These are phyloP conservation scores for Coprinellus micaceus DNA, from an alignment of 768 basidiomycete species.

Conservation along the genomic window DNA sequence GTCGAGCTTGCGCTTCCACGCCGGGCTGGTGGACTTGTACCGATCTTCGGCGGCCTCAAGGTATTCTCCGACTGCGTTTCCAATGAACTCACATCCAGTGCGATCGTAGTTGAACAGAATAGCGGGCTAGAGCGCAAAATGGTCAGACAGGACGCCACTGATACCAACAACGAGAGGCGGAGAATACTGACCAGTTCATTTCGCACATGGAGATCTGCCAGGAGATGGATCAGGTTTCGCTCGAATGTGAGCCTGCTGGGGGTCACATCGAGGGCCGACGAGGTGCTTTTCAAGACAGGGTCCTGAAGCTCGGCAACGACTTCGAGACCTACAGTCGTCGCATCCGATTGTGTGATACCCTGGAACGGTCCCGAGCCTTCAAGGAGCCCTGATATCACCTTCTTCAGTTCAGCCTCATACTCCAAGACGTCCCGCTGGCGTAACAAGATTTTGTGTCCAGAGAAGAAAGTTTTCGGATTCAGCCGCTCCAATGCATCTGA, in stretches of 20 bases:
- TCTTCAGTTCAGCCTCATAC: slow-evolving; percentile 56
- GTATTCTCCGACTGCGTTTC: slow-evolving; percentile 26
- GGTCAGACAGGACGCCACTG: not conserved
- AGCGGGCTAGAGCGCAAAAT: slow-evolving; percentile 44
- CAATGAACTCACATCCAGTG: slow-evolving; percentile 54
- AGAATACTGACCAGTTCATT: slow-evolving; percentile 49
- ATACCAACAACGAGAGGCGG: not conserved
- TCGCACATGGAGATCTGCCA: slow-evolving; percentile 53
- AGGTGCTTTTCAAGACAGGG: slow-evolving; percentile 18
- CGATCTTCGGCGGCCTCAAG: slow-evolving; percentile 42
- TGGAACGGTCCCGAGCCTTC: slow-evolving; percentile 26
- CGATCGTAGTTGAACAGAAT: slow-evolving; percentile 69
- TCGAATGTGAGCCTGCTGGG: slow-evolving; percentile 32
- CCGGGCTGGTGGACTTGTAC: slow-evolving; percentile 45
- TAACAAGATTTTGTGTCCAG: slow-evolving; percentile 31
- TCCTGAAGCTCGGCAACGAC: slow-evolving; percentile 42
- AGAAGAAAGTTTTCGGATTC: slow-evolving; percentile 46
- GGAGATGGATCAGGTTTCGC: slow-evolving; percentile 45
- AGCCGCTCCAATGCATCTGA: slow-evolving; percentile 27
- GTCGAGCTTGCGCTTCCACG: slow-evolving; percentile 48
- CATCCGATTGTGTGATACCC: not conserved
- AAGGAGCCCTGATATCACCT: slow-evolving; percentile 34
- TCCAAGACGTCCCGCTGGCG: slow-evolving; percentile 57
- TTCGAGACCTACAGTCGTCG: slow-evolving; percentile 27
- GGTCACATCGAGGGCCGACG: slow-evolving; percentile 20